These are phyloP conservation scores for Apiospora marii DNA, from an alignment of 2,329 filamentous ascomycete species.

Conservation along the genomic window DNA sequence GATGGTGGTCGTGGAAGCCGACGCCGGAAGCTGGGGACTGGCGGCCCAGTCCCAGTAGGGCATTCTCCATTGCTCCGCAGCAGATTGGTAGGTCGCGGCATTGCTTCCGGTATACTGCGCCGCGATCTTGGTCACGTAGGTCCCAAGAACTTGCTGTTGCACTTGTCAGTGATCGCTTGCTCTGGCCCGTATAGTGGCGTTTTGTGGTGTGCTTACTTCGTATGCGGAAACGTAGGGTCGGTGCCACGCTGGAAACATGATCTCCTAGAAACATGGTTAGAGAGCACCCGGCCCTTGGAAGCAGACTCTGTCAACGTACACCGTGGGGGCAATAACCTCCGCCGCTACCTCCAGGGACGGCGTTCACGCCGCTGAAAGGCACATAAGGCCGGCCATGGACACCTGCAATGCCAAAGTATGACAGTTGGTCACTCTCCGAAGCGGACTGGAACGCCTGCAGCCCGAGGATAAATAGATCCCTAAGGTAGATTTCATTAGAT, in stretches of 20 bases:
- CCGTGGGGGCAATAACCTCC: conserved; percentile 46
- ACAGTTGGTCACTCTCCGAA: conserved; percentile 51
- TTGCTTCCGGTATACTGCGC: conserved; percentile 48
- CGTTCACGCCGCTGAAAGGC: conserved; percentile 49
- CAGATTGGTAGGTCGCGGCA: conserved; percentile 49
- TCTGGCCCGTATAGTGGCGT: background rate
- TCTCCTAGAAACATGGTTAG: conserved; percentile 27
- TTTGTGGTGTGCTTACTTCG: conserved; percentile 50
- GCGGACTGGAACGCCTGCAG: conserved; percentile 52
- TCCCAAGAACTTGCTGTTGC: conserved; percentile 59
- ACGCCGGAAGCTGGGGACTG: background rate
- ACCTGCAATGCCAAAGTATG: conserved; percentile 60
- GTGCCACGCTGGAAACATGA: conserved; percentile 64
- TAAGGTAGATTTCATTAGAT: conserved; percentile 29
- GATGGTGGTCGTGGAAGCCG: conserved; percentile 31
- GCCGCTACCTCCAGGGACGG: conserved; percentile 33
- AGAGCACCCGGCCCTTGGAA: background rate
- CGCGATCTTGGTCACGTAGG: conserved; percentile 56
- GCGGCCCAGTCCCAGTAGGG: conserved; percentile 38
- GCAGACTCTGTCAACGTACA: conserved; percentile 43
- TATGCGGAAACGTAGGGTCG: conserved; percentile 62
- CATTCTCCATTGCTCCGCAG: conserved; percentile 55
- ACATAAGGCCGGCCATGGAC: conserved; percentile 48
- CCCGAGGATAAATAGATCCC: conserved; percentile 60
- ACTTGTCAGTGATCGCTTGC: background rate